Evolutionary conservation across 139 green algal genomes (phyloP).

Genomic region (Gonium pectorale): DNA sequence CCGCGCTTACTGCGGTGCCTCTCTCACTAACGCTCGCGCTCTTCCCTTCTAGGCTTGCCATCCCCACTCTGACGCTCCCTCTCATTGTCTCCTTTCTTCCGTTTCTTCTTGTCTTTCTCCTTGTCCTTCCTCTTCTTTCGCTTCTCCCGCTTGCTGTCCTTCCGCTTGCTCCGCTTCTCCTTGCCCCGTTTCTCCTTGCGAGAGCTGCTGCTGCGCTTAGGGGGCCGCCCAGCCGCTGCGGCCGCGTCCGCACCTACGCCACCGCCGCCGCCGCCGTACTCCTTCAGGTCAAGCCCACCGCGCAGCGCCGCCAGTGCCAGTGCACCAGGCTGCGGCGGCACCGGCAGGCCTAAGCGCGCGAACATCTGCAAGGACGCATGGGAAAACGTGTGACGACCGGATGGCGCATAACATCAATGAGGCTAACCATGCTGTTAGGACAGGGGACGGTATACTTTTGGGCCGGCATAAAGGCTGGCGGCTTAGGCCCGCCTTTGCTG

Average conservation of each 20-base stretch:
- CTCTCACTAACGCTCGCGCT: too few species aligned
- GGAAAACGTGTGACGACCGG: neutral
- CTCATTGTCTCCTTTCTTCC: too few species aligned
- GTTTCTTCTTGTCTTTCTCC: neutral
- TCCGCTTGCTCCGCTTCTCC: constrained; percentile 16
- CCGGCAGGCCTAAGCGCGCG: neutral
- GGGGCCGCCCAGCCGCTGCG: too few species aligned
- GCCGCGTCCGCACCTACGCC: too few species aligned
- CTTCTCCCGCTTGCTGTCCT: neutral
- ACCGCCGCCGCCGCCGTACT: neutral
- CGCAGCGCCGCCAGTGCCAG: neutral
- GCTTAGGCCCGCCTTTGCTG: too few species aligned
- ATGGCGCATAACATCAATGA: too few species aligned
- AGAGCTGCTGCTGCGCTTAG: neutral
- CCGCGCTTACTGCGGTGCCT: too few species aligned
- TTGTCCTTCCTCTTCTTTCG: neutral
- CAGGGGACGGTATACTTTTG: too few species aligned
- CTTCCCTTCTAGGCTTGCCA: too few species aligned
- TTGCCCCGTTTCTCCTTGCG: neutral
- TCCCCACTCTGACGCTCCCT: too few species aligned
- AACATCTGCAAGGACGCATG: neutral
- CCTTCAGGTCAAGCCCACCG: neutral
- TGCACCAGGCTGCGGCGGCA: neutral
- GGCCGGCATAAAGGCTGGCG: too few species aligned
- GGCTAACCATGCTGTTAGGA: too few species aligned